Evolutionary conservation across 768 basidiomycete species (phyloP).

Genomic region (Coprinopsis strossmayeri): DNA sequence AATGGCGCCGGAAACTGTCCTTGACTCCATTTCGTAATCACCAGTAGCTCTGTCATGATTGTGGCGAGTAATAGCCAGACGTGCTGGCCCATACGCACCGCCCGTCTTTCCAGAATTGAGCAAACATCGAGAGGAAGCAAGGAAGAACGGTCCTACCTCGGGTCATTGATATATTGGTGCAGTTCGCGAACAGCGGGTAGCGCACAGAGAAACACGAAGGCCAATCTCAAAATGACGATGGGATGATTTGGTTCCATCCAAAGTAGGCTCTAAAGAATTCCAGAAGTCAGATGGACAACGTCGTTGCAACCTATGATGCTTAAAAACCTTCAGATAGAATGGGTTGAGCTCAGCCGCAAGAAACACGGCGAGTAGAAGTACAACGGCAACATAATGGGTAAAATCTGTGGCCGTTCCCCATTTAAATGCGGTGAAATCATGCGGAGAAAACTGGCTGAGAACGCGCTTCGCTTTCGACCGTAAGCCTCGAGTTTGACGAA

Average conservation of each 20-base stretch:
- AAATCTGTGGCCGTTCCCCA: slow-evolving; percentile 79
- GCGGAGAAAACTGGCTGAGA: slow-evolving; percentile 78
- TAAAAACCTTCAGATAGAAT: slow-evolving; percentile 76
- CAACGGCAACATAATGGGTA: slow-evolving; percentile 68
- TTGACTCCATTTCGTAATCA: slow-evolving; percentile 77
- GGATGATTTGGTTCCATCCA: slow-evolving; percentile 94
- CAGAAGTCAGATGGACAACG: background rate
- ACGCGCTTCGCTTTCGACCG: slow-evolving; percentile 76
- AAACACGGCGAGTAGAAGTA: slow-evolving; percentile 69
- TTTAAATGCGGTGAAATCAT: slow-evolving; percentile 83
- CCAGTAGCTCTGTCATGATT: slow-evolving; percentile 74
- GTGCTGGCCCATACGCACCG: slow-evolving; percentile 87
- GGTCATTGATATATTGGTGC: slow-evolving; percentile 77
- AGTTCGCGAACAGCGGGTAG: slow-evolving; percentile 81
- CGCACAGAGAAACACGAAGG: slow-evolving; percentile 79
- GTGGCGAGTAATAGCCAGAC: slow-evolving; percentile 84
- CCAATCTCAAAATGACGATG: slow-evolving; percentile 66
- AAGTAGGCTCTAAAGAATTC: slow-evolving; percentile 37
- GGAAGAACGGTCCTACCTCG: slow-evolving; percentile 45
- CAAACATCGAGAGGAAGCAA: background rate
- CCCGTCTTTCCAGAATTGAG: slow-evolving; percentile 41
- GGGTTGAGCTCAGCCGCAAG: slow-evolving; percentile 82
- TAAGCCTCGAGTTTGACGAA: slow-evolving; percentile 70
- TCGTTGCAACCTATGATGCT: background rate
- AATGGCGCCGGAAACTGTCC: slow-evolving; percentile 62